Evolutionary conservation across 106 monocot genomes (phyloP).

Genomic region (Phalaenopsis equestris): DNA sequence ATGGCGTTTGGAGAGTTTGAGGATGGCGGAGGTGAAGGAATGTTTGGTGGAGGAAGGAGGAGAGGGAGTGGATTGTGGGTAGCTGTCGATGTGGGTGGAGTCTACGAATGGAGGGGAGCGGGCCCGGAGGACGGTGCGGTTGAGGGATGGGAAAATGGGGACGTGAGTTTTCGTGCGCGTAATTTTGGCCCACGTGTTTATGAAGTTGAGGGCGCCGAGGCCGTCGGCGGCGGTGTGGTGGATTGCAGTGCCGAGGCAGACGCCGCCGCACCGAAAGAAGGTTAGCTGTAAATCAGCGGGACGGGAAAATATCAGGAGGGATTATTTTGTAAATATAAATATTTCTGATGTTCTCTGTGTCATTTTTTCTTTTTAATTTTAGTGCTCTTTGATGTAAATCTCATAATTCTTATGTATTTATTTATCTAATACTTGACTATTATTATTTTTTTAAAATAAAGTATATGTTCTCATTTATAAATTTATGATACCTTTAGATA

Average conservation of each 20-base stretch:
- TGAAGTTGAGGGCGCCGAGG: conserved; percentile 32
- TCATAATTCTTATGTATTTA: no score
- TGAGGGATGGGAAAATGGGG: conserved; percentile 21
- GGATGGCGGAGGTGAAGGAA: conserved; percentile 13
- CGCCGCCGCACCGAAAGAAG: conserved; percentile 53
- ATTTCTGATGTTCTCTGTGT: no score
- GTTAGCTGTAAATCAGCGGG: conserved; percentile 32
- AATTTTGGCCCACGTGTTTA: conserved; percentile 47
- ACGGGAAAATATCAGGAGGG: no score
- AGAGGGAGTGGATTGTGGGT: background rate
- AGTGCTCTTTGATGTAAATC: no score
- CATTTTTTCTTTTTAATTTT: no score
- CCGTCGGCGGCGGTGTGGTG: conserved; percentile 57
- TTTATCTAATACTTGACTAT: no score
- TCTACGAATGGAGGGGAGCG: conserved; percentile 20
- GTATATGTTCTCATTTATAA: no score
- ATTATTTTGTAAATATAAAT: no score
- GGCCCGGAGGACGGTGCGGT: conserved; percentile 44
- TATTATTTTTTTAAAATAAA: no score
- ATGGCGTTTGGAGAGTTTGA: conserved; percentile 33
- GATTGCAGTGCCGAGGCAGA: conserved; percentile 30
- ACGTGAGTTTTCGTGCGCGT: conserved; percentile 13
- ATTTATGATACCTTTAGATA: no score
- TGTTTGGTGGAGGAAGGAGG: background rate
- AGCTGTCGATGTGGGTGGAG: conserved; percentile 32